These are phyloP conservation scores for Radiomyces spectabilis DNA, from an alignment of 192 early-diverging fungal genomes.

Conservation along the genomic window DNA sequence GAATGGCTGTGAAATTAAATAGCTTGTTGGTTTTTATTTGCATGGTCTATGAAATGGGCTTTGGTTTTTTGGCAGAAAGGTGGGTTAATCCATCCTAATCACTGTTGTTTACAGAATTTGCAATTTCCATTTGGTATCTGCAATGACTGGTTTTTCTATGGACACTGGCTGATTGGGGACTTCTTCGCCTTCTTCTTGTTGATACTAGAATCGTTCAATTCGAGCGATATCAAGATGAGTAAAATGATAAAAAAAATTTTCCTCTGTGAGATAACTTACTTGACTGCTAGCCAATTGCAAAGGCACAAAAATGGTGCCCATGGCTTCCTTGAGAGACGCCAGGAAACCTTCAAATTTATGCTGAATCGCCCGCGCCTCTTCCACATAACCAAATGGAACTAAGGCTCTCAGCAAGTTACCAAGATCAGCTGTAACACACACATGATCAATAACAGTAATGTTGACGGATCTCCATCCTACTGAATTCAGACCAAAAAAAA, in stretches of 20 bases:
- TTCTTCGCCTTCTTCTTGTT: conserved; percentile 13
- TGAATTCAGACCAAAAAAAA: neutral
- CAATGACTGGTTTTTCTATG: conserved; percentile 23
- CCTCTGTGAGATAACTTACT: neutral
- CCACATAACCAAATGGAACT: conserved; percentile 36
- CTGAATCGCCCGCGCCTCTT: conserved; percentile 44
- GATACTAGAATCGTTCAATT: neutral
- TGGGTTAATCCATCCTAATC: no score
- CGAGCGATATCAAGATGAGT: neutral
- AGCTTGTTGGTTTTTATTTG: no score
- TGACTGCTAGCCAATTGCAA: conserved; percentile 16
- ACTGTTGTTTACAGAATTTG: conserved; percentile 20
- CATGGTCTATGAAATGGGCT: no score
- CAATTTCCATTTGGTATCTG: conserved; percentile 22
- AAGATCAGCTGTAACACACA: conserved; percentile 36
- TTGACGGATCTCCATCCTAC: neutral
- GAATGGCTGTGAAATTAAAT: no score
- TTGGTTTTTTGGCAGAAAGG: no score
- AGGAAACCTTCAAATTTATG: conserved; percentile 38
- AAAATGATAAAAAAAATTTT: neutral
- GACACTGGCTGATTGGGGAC: neutral
- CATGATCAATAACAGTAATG: conserved; percentile 21
- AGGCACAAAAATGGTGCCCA: conserved; percentile 47
- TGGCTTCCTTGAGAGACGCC: conserved; percentile 23
- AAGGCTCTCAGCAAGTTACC: conserved; percentile 43